Conservation (phyloP, 1,139 yeast species). For the Taphrina populina region DNA sequence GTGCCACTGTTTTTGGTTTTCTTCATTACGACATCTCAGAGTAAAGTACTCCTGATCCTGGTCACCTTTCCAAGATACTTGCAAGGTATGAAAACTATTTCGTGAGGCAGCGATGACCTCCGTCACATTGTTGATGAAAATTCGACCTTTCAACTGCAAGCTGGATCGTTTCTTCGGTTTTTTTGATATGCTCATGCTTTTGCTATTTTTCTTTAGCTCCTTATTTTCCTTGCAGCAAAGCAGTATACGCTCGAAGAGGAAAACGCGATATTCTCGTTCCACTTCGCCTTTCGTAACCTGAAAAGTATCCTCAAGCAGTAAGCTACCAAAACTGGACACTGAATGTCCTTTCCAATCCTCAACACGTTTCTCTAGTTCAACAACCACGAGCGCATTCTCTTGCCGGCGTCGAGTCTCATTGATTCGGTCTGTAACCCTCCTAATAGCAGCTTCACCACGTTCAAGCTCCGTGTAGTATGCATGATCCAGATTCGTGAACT, state of each 20-base stretch:
- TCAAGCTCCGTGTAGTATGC: conserved; percentile 67
- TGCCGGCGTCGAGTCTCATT: conserved; percentile 93
- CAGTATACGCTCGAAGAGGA: conserved; percentile 80
- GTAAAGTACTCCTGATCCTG: conserved; percentile 39
- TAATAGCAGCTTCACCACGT: conserved; percentile 66
- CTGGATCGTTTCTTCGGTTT: conserved; percentile 38
- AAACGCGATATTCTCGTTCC: conserved; percentile 87
- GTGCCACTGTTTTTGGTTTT: conserved; percentile 40
- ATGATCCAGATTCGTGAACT: conserved; percentile 56
- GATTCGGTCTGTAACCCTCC: conserved; percentile 76
- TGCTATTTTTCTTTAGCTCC: conserved; percentile 35
- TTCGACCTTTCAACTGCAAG: conserved; percentile 49
- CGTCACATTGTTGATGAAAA: conserved; percentile 48
- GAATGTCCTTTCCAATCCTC: conserved; percentile 94
- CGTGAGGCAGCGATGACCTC: conserved; percentile 40
- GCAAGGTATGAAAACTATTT: conserved; percentile 37
- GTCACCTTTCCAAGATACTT: conserved; percentile 38
- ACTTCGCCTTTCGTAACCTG: conserved; percentile 70
- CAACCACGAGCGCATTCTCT: conserved; percentile 74
- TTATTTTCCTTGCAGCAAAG: conserved; percentile 65
- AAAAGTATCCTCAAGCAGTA: conserved; percentile 73
- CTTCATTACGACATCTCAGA: conserved; percentile 41
- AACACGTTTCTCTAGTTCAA: conserved; percentile 69
- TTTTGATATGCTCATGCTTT: conserved; percentile 33
- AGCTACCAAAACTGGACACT: conserved; percentile 77